phyloP scores from a whole-genome alignment of 768 basidiomycete species.

The Rickenella mellea region DNA sequence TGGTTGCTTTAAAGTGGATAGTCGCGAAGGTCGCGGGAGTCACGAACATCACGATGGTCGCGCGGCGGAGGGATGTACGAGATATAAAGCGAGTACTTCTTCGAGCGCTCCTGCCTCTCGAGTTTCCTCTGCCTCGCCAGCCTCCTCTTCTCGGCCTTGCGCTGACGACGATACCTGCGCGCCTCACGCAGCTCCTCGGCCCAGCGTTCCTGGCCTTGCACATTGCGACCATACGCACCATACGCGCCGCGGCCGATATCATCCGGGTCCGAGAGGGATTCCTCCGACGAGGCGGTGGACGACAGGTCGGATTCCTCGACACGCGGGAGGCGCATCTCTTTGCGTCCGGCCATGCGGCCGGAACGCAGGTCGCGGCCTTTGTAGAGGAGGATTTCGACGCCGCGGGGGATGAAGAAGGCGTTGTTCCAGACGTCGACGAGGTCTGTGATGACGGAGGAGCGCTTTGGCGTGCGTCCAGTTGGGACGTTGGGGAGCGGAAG shows the following conservation, averaged over 20 bases:
- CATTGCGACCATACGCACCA: slow-evolving; percentile 20
- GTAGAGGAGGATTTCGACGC: slow-evolving; percentile 74
- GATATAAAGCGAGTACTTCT: slow-evolving; percentile 55
- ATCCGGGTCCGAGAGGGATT: slow-evolving; percentile 24
- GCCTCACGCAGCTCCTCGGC: slow-evolving; percentile 38
- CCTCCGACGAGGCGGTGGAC: slow-evolving; percentile 26
- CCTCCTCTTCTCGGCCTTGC: slow-evolving; percentile 50
- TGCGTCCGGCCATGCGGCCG: slow-evolving; percentile 44
- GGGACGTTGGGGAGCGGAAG: slow-evolving; percentile 44
- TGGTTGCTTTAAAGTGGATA: no score
- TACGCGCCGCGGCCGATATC: slow-evolving; percentile 23
- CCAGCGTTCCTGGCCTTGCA: slow-evolving; percentile 29
- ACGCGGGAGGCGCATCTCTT: slow-evolving; percentile 47
- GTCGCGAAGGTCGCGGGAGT: no score
- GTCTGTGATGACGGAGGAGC: slow-evolving; percentile 54
- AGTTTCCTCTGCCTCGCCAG: slow-evolving; percentile 57
- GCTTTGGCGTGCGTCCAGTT: slow-evolving; percentile 37
- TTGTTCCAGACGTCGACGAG: slow-evolving; percentile 74
- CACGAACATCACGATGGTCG: not conserved
- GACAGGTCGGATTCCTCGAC: slow-evolving; percentile 31
- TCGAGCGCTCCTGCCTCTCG: slow-evolving; percentile 48
- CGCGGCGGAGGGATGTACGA: slow-evolving; percentile 32
- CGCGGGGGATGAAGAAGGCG: slow-evolving; percentile 64
- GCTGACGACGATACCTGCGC: slow-evolving; percentile 40
- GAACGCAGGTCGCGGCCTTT: slow-evolving; percentile 71